Base-by-base conservation (phyloP, 148 eudicot genomes). In the Dianthus caryophyllus region DNA sequence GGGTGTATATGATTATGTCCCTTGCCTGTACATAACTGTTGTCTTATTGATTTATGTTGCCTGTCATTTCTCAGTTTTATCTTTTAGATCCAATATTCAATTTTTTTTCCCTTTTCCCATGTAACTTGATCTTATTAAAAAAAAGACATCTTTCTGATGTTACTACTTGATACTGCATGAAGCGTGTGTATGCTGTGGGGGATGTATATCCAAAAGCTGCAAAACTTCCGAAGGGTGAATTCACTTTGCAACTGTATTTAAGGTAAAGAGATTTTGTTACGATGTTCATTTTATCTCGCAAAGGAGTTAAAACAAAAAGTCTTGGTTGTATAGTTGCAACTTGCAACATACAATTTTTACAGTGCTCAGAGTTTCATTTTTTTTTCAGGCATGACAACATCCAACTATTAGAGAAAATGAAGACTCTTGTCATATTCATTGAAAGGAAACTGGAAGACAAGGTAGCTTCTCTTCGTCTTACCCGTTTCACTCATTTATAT, bases 171-270 rank as follows among this genome's bases (percentile, higher is more conserved):
- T 63, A 25, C 14, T 56, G 64, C 9, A 26, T 75, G 73, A 74
- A 95, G 99, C 88, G 99, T 72, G 84, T 95, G 13, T 80, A 83
- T 86, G 78, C 84, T 51, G 80, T 57, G 85, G 99, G 99, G 38
- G 99, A 95, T 83, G 93, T 90, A 70, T 95, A 95, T 84, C 99
- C 99, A 50, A 75, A 77, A 31, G 81, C 82, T 72, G 67, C 84
- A 53, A 88, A 79, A 66, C 89, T 95, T 68, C 97, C 99, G 2
- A 90, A 95, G 85, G 99, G 99, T 72, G 96, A 95, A 70, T 87
- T 75, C 72, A 82, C 73, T 65, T 81, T 95, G 75, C 93, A 75
- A 70, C 78, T 95, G 47, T 88, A 77, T 77, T 69, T 95, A 79
- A 95, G 99, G 99, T 85, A 65, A 63, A 50, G 38, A 64, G 25